A percentile compares a stretch with the other conserved stretches of the same genome.
These are phyloP conservation scores for Canariomyces notabilis DNA, from an alignment of 2,329 filamentous ascomycete species.

Conservation along the genomic window DNA sequence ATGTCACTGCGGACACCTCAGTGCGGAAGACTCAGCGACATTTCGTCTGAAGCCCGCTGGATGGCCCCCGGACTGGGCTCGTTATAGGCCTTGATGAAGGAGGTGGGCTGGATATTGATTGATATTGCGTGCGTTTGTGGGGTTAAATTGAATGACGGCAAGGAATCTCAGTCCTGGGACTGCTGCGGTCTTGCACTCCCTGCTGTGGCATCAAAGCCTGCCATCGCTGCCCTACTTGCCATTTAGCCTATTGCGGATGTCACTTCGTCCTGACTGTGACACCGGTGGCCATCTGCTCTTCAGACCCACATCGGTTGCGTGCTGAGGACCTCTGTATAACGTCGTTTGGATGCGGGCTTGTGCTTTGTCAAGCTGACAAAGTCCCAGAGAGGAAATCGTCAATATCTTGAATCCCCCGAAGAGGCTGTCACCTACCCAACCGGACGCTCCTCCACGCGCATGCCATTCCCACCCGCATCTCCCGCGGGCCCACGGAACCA, in stretches of 20 bases:
- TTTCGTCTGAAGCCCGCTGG: constrained; percentile 14
- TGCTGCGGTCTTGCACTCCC: constrained; percentile 1
- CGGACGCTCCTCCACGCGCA: constrained; percentile 4
- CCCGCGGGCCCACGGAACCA: constrained; percentile 13
- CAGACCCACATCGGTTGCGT: constrained; percentile 14
- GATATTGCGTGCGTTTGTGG: constrained; percentile 29
- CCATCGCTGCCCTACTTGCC: constrained; percentile 13
- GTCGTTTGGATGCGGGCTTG: constrained; percentile 4
- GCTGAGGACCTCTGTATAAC: constrained; percentile 13
- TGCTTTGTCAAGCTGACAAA: constrained; percentile 30
- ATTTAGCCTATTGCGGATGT: constrained; percentile 28
- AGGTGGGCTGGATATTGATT: constrained; percentile 14
- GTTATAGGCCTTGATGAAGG: constrained; percentile 14
- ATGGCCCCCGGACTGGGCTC: constrained; percentile 9
- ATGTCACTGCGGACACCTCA: constrained; percentile 7
- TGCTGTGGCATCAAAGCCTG: constrained; percentile 5
- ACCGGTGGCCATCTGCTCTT: constrained; percentile 8
- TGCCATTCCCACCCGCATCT: constrained; percentile 6
- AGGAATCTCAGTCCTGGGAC: constrained; percentile 14
- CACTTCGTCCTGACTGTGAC: constrained; percentile 20
- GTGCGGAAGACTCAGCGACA: constrained; percentile 1
- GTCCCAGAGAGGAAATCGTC: constrained; percentile 20
- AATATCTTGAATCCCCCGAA: constrained; percentile 19
- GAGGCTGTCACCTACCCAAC: constrained; percentile 11
- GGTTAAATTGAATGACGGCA: constrained; percentile 18